These are phyloP conservation scores for Penicillium sp. DNA, from an alignment of 2,329 filamentous ascomycete species.

Conservation along the genomic window DNA sequence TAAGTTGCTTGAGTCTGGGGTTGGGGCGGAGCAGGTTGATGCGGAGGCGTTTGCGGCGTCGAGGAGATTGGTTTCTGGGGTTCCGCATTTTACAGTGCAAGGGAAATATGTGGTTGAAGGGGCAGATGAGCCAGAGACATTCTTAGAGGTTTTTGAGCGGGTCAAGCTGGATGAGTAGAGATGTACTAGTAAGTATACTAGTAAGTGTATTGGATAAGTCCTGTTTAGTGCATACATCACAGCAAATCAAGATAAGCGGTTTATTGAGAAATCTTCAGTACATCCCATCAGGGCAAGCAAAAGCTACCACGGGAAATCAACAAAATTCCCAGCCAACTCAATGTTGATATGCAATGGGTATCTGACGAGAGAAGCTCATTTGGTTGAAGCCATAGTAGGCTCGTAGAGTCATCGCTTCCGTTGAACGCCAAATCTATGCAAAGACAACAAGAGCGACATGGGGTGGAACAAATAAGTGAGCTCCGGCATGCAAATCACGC, in stretches of 20 bases:
- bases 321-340: not conserved
- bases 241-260: not conserved
- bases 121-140: constrained; percentile 68
- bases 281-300: not conserved
- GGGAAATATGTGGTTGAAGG: constrained; percentile 66
- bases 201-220: not conserved
- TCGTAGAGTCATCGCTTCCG: constrained; percentile 6
- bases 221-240: not conserved
- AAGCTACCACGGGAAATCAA: not conserved
- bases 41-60: constrained; percentile 54
- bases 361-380: constrained; percentile 1
- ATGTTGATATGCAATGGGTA: not conserved
- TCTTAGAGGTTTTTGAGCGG: constrained; percentile 65
- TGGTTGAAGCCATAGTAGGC: not conserved
- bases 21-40: constrained; percentile 60
- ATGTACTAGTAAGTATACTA: too few species aligned
- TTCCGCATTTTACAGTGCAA: constrained; percentile 75
- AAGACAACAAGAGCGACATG: constrained; percentile 8
- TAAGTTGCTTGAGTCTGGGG: constrained; percentile 55
- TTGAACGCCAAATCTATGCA: constrained; percentile 18
- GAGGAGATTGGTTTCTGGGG: constrained; percentile 61
- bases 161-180: constrained; percentile 49
- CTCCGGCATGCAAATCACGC: not conserved
- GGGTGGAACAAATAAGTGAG: not conserved
- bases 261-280: not conserved